Evolutionary conservation across 2,329 filamentous ascomycete genomes (phyloP), one percentile per base, ranked within the genome.

Genomic region (Neurospora crassa): DNA sequence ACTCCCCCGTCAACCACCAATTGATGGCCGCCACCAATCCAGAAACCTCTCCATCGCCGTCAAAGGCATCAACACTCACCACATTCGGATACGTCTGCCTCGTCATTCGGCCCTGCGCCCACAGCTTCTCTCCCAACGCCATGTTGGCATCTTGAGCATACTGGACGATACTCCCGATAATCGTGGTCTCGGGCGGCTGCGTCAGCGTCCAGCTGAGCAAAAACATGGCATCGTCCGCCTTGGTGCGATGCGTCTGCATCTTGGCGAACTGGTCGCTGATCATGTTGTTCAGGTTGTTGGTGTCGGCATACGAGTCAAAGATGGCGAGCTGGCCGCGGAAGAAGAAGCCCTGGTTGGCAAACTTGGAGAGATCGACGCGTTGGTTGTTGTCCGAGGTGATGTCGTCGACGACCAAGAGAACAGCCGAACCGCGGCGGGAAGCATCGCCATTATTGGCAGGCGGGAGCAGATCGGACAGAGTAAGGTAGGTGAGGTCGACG

Each of bases 101-200:
- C 8, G 4, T 20, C 68, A 69, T 69, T 11, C n/a, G 18, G 1
- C 53, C 53, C 14, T 11, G 5, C 0, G 45, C 42, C 68, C 68
- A 69, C n/a, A 69, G 34, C n/a, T 63, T 69, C 68, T 69, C 68
- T 1, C 37, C 43, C 41, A 69, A 12, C 10, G 68, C 68, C 18
- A 34, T n/a, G 29, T 69, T 69, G 4, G 68, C 68, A 7, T 40
- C 68, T 4, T 34, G 20, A 1, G 8, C 68, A 40, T 69, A 53
- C 29, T 59, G 24, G 5, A 69, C 40, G 14, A 53, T 69, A 20
- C 43, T 69, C 7, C 42, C 45, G 3, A 45, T 59, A 10, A 63
- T 34, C 24, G 34, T 63, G 3, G 24, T 63, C 24, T 63, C 53
- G 3, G 34, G 24, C 3, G 53, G 53, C 68, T 69, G 68, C 42